These are phyloP conservation scores for Lepiota brunneoincarnata DNA, from an alignment of 768 basidiomycete species.

Conservation along the genomic window DNA sequence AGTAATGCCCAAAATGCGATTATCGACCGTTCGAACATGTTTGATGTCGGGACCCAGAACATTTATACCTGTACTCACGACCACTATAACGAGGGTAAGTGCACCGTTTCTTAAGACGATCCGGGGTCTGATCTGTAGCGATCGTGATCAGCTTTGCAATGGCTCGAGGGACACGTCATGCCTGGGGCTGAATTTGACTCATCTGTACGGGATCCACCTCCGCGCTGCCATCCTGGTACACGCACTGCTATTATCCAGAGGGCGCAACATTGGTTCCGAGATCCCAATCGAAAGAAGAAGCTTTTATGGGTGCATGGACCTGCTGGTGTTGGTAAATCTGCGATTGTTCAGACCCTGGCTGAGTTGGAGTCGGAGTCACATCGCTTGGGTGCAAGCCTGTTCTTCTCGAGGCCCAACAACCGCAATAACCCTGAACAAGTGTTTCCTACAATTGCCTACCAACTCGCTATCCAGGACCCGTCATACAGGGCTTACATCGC, in stretches of 20 bases:
- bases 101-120: too few species aligned
- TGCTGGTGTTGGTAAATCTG: constrained; percentile 25
- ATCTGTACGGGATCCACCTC: constrained; percentile 15
- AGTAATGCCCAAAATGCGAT: too few species aligned
- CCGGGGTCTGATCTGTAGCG: too few species aligned
- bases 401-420: constrained; percentile 16
- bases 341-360: constrained; percentile 28
- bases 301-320: constrained; percentile 22
- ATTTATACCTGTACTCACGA: too few species aligned
- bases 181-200: constrained; percentile 16
- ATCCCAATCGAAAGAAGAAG: background rate
- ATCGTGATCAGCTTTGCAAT: background rate
- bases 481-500: constrained; percentile 7
- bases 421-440: constrained; percentile 8
- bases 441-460: constrained; percentile 20
- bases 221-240: constrained; percentile 20
- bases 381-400: constrained; percentile 17
- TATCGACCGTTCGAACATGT: too few species aligned
- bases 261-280: constrained; percentile 11
- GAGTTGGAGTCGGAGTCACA: constrained; percentile 8
- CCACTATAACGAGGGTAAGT: too few species aligned
- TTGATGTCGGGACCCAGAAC: too few species aligned
- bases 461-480: constrained; percentile 15
- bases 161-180: background rate
- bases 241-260: constrained; percentile 12